A percentile compares a stretch with the other conserved stretches of the same genome.
phyloP scores from a whole-genome alignment of 352 stramenopile genomes.

The Globisporangium apiculatum region DNA sequence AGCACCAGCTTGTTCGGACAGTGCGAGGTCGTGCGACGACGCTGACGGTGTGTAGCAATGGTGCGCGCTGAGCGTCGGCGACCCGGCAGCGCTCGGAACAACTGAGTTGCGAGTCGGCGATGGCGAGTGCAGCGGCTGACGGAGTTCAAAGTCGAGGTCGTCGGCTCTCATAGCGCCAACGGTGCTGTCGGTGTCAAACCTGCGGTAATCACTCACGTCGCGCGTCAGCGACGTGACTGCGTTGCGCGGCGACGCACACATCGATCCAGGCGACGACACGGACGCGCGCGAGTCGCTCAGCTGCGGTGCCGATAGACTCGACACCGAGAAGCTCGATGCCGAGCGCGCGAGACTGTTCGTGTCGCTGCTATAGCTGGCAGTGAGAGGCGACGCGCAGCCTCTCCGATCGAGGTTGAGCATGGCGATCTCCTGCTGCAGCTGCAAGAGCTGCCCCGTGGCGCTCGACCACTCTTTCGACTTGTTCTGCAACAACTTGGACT shows the following conservation, averaged over 20 bases:
- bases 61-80: background rate
- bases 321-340: background rate
- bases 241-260: background rate
- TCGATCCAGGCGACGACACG: background rate
- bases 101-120: background rate
- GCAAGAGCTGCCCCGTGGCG: slow-evolving; percentile 65
- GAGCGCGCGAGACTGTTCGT: background rate
- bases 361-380: background rate
- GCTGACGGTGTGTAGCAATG: background rate
- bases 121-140: slow-evolving; percentile 1
- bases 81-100: background rate
- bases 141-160: slow-evolving; percentile 5
- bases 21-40: background rate
- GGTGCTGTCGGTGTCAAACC: background rate
- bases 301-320: background rate
- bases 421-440: slow-evolving; percentile 74
- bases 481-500: slow-evolving; percentile 77
- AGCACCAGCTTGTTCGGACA: slow-evolving; percentile 2
- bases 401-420: slow-evolving; percentile 69
- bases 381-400: background rate
- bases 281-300: background rate
- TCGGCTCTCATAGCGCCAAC: background rate
- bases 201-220: background rate
- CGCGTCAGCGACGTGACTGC: background rate
- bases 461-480: slow-evolving; percentile 79